These are phyloP conservation scores for Zalaria sp. DNA, from an alignment of 2,329 filamentous ascomycete species.

Conservation along the genomic window DNA sequence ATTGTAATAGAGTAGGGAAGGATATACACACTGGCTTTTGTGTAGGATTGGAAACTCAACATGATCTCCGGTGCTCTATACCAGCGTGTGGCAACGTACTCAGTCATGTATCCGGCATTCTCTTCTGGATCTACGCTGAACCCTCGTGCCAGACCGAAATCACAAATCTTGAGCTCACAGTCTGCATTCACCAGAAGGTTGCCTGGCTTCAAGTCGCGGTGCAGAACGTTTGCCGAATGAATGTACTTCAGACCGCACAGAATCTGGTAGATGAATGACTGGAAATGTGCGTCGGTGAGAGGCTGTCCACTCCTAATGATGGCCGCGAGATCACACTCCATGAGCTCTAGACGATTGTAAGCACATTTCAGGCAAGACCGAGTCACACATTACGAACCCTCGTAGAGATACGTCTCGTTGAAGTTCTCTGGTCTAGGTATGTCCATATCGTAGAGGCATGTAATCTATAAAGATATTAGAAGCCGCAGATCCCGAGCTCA, in stretches of 20 bases:
- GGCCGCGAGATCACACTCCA: constrained; percentile 96
- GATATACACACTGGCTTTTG: constrained; percentile 83
- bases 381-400: constrained; percentile 49
- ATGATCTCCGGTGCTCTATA: constrained; percentile 98
- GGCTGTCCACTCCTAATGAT: constrained; percentile 82
- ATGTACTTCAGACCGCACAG: constrained; percentile 98
- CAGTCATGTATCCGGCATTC: constrained; percentile 98
- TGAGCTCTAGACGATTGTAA: constrained; percentile 55
- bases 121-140: constrained; percentile 97
- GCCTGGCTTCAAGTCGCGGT: constrained; percentile 92
- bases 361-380: neutral
- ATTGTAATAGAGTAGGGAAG: neutral
- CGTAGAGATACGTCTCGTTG: constrained; percentile 97
- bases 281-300: constrained; percentile 95
- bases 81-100: constrained; percentile 97
- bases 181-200: constrained; percentile 97
- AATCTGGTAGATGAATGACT: constrained; percentile 99
- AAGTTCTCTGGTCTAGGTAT: constrained; percentile 91
- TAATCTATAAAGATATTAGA: constrained; percentile 57
- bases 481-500: neutral
- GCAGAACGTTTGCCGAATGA: constrained; percentile 93
- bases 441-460: constrained; percentile 98
- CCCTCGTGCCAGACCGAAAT: constrained; percentile 90
- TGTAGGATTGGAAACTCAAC: constrained; percentile 99
- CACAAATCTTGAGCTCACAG: constrained; percentile 98